Evolutionary conservation across 1,284 basidiomycete genomes (phyloP), one percentile per base, ranked within the genome.

Genomic region (Ceratorhiza oryzae-sativae): DNA sequence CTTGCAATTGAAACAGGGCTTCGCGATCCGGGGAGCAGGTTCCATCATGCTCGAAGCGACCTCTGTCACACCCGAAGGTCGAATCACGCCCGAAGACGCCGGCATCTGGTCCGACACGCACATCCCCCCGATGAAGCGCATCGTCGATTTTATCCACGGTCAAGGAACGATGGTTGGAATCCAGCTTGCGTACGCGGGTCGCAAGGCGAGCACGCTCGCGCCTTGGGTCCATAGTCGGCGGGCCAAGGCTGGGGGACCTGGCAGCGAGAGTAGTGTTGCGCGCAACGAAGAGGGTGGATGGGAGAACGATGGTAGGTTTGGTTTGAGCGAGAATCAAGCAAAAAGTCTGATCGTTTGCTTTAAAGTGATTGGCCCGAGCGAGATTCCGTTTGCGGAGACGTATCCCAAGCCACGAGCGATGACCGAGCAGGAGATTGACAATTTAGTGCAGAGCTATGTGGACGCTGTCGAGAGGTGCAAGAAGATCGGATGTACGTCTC

Each of bases 151-250:
- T 72, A 87, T 90, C 25, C 92, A 94, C 78, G 85, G 87, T 1
- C 87, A 93, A 75, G 84, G 86, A 65, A 82, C 88, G 56, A 30
- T 27, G 6, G 42, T 59, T 15, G 93, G 88, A 8, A 86, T 96
- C 61, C 94, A 96, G 79, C 85, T 96, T 15, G 88, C 87, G 0
- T 93, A 94, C 78, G 91, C 90, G 0, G 91, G 92, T 0, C 82
- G 91, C 42, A 93, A 93, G 79, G 89, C 90, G 0, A 87, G 86
- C 13, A 87, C 84, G 0, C 81, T 84, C 61, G 84, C 88, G 1
- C 87, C 88, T 2, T 91, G 88, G 88, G 82, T 58, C 3, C 30
- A 12, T 10, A 48, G 2, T 2, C 12, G 48, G 2, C 27, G 48
- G 77, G 80, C 46, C 59, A 77, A 6, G 78, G 77, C 12, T 84